These are phyloP conservation scores for Hemisphaericaspora xylofermentans DNA, from an alignment of 1,139 yeast genomes.

Conservation along the genomic window DNA sequence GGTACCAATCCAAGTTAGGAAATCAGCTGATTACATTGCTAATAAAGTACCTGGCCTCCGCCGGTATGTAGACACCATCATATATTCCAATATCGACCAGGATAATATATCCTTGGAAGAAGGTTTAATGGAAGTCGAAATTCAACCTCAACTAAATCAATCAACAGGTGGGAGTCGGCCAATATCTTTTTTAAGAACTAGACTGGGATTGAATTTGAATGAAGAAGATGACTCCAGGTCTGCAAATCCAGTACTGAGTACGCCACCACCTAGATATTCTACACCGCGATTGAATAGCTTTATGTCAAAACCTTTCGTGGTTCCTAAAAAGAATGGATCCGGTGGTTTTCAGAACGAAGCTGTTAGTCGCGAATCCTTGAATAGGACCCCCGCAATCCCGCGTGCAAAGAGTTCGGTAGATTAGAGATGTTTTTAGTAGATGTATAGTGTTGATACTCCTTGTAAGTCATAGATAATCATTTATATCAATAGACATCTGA, in stretches of 20 bases:
- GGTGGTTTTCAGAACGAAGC: slow-evolving; percentile 22
- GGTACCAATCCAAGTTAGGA: slow-evolving; percentile 18
- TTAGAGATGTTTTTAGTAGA: slow-evolving; percentile 1
- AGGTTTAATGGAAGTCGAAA: slow-evolving; percentile 20
- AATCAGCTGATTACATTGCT: slow-evolving; percentile 11
- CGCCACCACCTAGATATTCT: neutral
- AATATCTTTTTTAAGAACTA: slow-evolving; percentile 36
- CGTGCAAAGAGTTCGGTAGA: slow-evolving; percentile 15
- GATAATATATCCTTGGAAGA: slow-evolving; percentile 31
- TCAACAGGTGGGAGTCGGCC: slow-evolving; percentile 14
- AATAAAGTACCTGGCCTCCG: slow-evolving; percentile 21
- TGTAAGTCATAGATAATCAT: neutral
- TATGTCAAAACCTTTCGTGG: slow-evolving; percentile 36
- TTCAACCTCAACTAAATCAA: slow-evolving; percentile 2
- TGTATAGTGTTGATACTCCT: neutral
- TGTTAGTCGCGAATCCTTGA: slow-evolving; percentile 31
- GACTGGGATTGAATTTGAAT: slow-evolving; percentile 38
- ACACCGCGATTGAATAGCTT: slow-evolving; percentile 23
- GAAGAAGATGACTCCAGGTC: slow-evolving; percentile 18
- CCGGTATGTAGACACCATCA: slow-evolving; percentile 6
- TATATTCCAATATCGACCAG: slow-evolving; percentile 12
- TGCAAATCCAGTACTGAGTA: neutral
- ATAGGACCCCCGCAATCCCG: slow-evolving; percentile 22
- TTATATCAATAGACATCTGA: neutral
- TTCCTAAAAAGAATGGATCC: slow-evolving; percentile 25